A percentile compares a stretch with the other conserved stretches of the same genome.
phyloP scores from a whole-genome alignment of 805 yeast species.

The Monosporozyma siamensis region DNA sequence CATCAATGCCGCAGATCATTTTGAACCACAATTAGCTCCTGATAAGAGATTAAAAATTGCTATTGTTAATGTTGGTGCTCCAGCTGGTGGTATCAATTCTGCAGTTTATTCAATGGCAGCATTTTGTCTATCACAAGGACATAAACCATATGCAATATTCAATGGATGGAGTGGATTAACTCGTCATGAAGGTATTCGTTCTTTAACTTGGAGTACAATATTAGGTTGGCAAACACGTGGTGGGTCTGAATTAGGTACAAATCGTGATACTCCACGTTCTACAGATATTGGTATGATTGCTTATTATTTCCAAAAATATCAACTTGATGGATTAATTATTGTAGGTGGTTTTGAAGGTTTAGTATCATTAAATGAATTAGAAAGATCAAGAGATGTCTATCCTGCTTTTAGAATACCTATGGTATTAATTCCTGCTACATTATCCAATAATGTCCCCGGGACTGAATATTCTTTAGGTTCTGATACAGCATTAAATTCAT shows the following conservation, averaged over 20 bases:
- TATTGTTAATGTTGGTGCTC: slow-evolving; percentile 70
- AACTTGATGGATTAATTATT: slow-evolving; percentile 59
- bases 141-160: slow-evolving; percentile 58
- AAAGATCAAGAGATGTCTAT: slow-evolving; percentile 47
- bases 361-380: slow-evolving; percentile 55
- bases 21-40: slow-evolving; percentile 47
- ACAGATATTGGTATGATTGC: slow-evolving; percentile 64
- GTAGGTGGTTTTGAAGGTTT: slow-evolving; percentile 82
- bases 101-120: slow-evolving; percentile 66
- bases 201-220: slow-evolving; percentile 57
- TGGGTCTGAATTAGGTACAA: slow-evolving; percentile 78
- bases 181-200: slow-evolving; percentile 49
- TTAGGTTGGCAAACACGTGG: slow-evolving; percentile 67
- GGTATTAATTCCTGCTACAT: slow-evolving; percentile 73
- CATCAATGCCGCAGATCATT: slow-evolving; percentile 59
- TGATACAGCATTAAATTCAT: slow-evolving; percentile 64
- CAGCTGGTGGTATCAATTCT: slow-evolving; percentile 70
- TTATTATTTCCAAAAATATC: slow-evolving; percentile 56
- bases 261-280: slow-evolving; percentile 57
- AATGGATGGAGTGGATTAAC: slow-evolving; percentile 73
- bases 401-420: slow-evolving; percentile 71
- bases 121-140: slow-evolving; percentile 68
- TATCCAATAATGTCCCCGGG: slow-evolving; percentile 79
- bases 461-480: slow-evolving; percentile 70
- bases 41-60: slow-evolving; percentile 53